These are phyloP conservation scores for Hordeum vulgare DNA, from an alignment of 176 grass and related monocot species.

Conservation along the genomic window MorexV3_pseudomolecules_assembly NC_058523.1:308381655-308382154, in stretches of 20 bases:
- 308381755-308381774: neutral
- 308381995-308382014: too few relatives aligned
- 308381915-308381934: too few relatives aligned
- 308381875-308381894: neutral
- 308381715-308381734: constrained; percentile 70
- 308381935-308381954: too few relatives aligned
- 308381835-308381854: neutral
- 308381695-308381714: constrained; percentile 73
- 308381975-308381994: too few relatives aligned
- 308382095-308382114: too few relatives aligned
- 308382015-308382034: too few relatives aligned
- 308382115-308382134: too few relatives aligned
- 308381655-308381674: constrained; percentile 84
- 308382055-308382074: too few relatives aligned
- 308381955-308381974: too few relatives aligned
- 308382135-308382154: too few relatives aligned
- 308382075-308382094: too few relatives aligned
- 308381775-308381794: neutral
- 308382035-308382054: too few relatives aligned
- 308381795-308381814: neutral
- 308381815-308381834: neutral
- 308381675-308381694: constrained; percentile 59
- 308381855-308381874: neutral
- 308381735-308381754: neutral
- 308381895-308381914: neutral